These are phyloP conservation scores for Smittium mucronatum DNA, from an alignment of 371 early-diverging fungal genomes.

Conservation along the genomic window DNA sequence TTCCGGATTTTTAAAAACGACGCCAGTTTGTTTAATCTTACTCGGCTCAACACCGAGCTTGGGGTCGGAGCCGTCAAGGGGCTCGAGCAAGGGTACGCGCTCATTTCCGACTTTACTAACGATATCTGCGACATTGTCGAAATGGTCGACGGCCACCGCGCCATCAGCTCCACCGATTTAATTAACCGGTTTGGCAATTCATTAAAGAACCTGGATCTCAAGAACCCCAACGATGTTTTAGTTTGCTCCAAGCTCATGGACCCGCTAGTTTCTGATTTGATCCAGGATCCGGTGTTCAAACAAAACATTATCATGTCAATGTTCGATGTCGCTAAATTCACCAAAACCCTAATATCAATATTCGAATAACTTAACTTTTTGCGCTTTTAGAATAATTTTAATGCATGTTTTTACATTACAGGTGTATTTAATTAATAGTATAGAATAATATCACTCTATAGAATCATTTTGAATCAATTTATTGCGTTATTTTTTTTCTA, in stretches of 20 bases:
- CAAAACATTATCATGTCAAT: constrained; percentile 73
- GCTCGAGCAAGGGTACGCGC: constrained; percentile 47
- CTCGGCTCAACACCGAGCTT: constrained; percentile 34
- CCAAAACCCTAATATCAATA: constrained; percentile 50
- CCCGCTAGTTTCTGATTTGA: constrained; percentile 31
- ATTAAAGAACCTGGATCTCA: constrained; percentile 29
- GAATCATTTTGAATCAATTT: too few species aligned
- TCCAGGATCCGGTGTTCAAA: constrained; percentile 51
- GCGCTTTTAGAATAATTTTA: too few species aligned
- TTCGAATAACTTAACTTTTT: constrained; percentile 24
- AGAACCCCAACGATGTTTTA: constrained; percentile 30
- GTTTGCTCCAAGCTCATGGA: constrained; percentile 28
- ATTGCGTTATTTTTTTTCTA: too few species aligned
- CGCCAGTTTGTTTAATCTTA: constrained; percentile 24
- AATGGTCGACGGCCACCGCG: constrained; percentile 5
- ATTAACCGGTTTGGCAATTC: constrained; percentile 19
- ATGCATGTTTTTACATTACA: too few species aligned
- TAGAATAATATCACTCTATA: too few species aligned
- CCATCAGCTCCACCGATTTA: not conserved
- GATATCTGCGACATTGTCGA: constrained; percentile 25
- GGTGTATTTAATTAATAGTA: too few species aligned
- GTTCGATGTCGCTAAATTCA: constrained; percentile 83
- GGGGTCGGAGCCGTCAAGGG: constrained; percentile 46
- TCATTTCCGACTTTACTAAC: constrained; percentile 48
- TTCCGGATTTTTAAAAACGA: constrained; percentile 31